phyloP scores from a whole-genome alignment of 1,284 basidiomycete species.

The Gomphus bonarii region DNA sequence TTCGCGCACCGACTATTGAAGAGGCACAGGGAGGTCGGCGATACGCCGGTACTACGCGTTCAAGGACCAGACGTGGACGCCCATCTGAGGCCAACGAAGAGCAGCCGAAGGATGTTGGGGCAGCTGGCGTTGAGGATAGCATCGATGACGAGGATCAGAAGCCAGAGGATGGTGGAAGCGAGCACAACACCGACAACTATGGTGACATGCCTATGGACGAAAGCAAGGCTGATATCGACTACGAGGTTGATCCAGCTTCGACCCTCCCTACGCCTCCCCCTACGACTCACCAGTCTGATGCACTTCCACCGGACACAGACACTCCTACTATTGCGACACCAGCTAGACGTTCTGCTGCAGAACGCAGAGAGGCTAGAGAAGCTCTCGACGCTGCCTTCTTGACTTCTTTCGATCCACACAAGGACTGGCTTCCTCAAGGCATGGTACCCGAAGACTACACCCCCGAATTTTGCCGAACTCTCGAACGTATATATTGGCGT shows the following conservation, averaged over 20 bases:
- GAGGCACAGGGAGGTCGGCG: conserved; percentile 14
- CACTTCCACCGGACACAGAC: not conserved
- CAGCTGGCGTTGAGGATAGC: not conserved
- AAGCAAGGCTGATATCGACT: not conserved
- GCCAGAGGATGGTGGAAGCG: not conserved
- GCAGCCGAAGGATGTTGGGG: not conserved
- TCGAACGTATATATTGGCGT: conserved; percentile 91
- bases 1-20: conserved; percentile 15
- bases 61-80: not conserved
- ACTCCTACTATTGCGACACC: not conserved
- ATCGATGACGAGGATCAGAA: conserved; percentile 6
- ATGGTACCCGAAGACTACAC: conserved; percentile 72
- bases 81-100: not conserved
- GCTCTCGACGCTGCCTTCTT: conserved; percentile 49
- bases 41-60: not conserved
- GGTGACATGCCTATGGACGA: not conserved
- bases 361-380: conserved; percentile 8
- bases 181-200: conserved; percentile 4
- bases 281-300: not conserved
- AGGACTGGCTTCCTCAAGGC: conserved; percentile 69
- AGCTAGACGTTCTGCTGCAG: conserved; percentile 4
- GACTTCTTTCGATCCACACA: conserved; percentile 54
- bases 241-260: conserved; percentile 7
- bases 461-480: conserved; percentile 72
- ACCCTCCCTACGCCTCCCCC: conserved; percentile 8